Conservation (phyloP, 2,329 filamentous ascomycete genomes). For the Graphiopsis chlorocephala region DNA sequence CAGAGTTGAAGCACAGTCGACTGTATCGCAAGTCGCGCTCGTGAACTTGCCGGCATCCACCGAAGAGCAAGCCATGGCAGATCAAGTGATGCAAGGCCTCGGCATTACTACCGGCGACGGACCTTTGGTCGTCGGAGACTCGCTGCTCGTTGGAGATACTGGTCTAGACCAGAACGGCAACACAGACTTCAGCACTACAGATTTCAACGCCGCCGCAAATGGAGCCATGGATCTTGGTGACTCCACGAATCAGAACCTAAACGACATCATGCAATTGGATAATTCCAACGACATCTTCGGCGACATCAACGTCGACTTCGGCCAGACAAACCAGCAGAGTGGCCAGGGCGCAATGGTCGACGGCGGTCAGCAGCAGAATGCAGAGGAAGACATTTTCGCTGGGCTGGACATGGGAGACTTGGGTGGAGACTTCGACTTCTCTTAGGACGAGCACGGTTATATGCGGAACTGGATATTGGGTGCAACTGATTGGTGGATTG, state of each 20-base stretch:
- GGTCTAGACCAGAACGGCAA: conserved; percentile 15
- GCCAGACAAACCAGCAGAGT: conserved; percentile 13
- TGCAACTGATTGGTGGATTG: not conserved
- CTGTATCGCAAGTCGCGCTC: conserved; percentile 60
- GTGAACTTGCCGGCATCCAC: conserved; percentile 28
- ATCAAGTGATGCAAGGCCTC: conserved; percentile 37
- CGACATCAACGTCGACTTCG: conserved; percentile 32
- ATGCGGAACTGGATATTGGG: not conserved
- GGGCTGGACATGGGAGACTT: conserved; percentile 39
- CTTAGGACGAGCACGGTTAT: conserved; percentile 5
- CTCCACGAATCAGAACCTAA: conserved; percentile 23
- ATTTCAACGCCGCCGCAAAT: conserved; percentile 22
- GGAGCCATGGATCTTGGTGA: conserved; percentile 23
- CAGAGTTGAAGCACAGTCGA: conserved; percentile 38
- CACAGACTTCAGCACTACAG: conserved; percentile 19
- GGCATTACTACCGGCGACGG: conserved; percentile 22
- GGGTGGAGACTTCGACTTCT: conserved; percentile 33
- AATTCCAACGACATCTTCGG: conserved; percentile 24
- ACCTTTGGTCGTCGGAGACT: not conserved
- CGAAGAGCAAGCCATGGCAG: conserved; percentile 24
- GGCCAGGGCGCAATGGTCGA: conserved; percentile 21
- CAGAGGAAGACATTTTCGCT: conserved; percentile 43
- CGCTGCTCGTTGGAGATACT: not conserved
- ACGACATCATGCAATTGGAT: conserved; percentile 21
- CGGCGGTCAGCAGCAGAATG: conserved; percentile 28